These are phyloP conservation scores for Kwoniella bestiolae DNA, from an alignment of 768 basidiomycete genomes.

Conservation along the genomic window DNA sequence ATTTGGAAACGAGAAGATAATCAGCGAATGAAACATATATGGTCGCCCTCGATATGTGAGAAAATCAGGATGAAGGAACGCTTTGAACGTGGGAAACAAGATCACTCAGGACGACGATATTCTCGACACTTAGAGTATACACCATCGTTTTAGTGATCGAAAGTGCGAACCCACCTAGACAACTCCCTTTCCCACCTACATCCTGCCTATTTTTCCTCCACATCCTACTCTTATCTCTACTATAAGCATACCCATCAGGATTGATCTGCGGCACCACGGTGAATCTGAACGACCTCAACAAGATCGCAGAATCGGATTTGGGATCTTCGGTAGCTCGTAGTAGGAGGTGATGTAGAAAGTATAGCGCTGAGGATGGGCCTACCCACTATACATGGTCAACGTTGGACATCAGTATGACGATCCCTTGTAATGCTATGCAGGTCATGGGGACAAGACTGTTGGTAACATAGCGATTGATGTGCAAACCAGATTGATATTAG, in stretches of 20 bases:
- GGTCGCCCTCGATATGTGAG: too few species aligned
- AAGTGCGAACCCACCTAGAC: conserved; percentile 49
- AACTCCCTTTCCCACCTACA: conserved; percentile 51
- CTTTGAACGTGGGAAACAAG: too few species aligned
- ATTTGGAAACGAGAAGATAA: conserved; percentile 18
- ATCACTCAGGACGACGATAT: too few species aligned
- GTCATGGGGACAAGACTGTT: too few species aligned
- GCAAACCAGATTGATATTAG: neutral
- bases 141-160: too few species aligned
- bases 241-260: conserved; percentile 58
- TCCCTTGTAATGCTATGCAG: too few species aligned
- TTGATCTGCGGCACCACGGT: conserved; percentile 56
- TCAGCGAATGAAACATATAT: neutral
- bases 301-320: conserved; percentile 59
- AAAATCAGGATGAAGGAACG: too few species aligned
- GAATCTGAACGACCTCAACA: conserved; percentile 63
- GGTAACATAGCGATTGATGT: neutral
- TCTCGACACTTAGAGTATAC: too few species aligned
- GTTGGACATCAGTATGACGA: neutral
- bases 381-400: conserved; percentile 78
- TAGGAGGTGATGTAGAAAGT: conserved; percentile 73
- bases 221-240: conserved; percentile 73
- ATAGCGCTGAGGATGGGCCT: conserved; percentile 72
- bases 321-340: conserved; percentile 58
- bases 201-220: conserved; percentile 57